Conservation (phyloP, 1,284 basidiomycete genomes). For the Cryptococcus sp. region DNA sequence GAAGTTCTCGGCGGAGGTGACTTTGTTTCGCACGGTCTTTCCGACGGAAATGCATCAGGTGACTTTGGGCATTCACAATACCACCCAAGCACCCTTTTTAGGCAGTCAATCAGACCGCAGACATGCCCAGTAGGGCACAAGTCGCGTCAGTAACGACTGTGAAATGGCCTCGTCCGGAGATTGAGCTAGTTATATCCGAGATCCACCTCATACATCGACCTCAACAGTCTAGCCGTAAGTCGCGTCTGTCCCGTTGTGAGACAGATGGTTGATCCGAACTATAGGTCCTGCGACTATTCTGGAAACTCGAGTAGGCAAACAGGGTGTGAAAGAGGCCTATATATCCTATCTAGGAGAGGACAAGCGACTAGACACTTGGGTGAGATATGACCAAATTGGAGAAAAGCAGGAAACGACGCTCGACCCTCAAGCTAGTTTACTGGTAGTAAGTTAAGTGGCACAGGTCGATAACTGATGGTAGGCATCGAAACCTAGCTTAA, state of each 20-base stretch:
- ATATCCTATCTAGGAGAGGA: conserved; percentile 50
- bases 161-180: too few relatives aligned
- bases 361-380: conserved; percentile 73
- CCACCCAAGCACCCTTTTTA: too few relatives aligned
- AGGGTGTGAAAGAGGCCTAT: conserved; percentile 28
- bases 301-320: conserved; percentile 18
- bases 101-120: too few relatives aligned
- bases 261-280: background rate
- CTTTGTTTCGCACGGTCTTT: too few relatives aligned
- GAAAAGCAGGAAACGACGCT: conserved; percentile 10
- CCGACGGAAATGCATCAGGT: too few relatives aligned
- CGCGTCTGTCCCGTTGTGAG: too few relatives aligned
- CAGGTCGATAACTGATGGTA: background rate
- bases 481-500: background rate
- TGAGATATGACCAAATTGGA: conserved; percentile 48
- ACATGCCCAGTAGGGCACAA: too few relatives aligned
- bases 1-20: too few relatives aligned
- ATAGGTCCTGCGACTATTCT: conserved; percentile 26
- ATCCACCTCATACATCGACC: conserved; percentile 8
- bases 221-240: too few relatives aligned
- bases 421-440: conserved; percentile 1
- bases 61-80: too few relatives aligned
- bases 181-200: too few relatives aligned
- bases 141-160: too few relatives aligned
- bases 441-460: background rate